Evolutionary conservation across 2,329 filamentous ascomycete species (phyloP).

Genomic region (Monosporascus sp.): DNA sequence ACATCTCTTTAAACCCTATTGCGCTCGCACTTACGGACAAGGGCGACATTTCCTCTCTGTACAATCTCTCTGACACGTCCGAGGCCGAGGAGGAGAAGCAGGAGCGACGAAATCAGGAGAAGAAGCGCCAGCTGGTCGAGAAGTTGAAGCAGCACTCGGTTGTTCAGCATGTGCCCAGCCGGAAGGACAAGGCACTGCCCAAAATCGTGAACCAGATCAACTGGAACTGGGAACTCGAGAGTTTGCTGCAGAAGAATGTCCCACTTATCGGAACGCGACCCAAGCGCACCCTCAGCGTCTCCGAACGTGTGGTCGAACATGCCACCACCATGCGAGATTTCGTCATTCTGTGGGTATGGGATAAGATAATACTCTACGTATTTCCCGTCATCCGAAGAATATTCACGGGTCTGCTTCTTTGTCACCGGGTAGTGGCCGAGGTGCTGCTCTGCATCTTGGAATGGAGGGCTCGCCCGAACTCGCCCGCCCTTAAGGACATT

Average conservation of each 20-base stretch:
- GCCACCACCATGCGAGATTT: constrained; percentile 81
- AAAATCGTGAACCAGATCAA: constrained; percentile 91
- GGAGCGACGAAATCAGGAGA: constrained; percentile 51
- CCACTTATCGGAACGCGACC: constrained; percentile 75
- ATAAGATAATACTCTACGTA: constrained; percentile 67
- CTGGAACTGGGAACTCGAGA: constrained; percentile 86
- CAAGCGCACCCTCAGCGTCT: constrained; percentile 84
- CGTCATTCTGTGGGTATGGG: constrained; percentile 62
- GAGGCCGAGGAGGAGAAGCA: constrained; percentile 70
- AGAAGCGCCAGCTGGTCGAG: constrained; percentile 65
- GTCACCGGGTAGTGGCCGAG: constrained; percentile 77
- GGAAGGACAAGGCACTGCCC: constrained; percentile 75
- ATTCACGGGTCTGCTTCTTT: constrained; percentile 74
- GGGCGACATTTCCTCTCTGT: constrained; percentile 30
- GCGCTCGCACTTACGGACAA: constrained; percentile 80
- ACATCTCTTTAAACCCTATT: constrained; percentile 86
- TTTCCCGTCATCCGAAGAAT: constrained; percentile 68
- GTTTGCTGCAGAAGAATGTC: constrained; percentile 82
- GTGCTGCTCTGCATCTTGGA: constrained; percentile 73
- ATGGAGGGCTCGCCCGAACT: constrained; percentile 73
- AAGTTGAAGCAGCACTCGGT: constrained; percentile 89
- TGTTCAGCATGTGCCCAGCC: constrained; percentile 66
- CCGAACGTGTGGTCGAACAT: constrained; percentile 89
- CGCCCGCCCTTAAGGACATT: constrained; percentile 86
- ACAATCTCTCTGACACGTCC: constrained; percentile 40